Evolutionary conservation across 345 rosid genomes (phyloP).

Genomic region (Eucalyptus pauciflora): DNA sequence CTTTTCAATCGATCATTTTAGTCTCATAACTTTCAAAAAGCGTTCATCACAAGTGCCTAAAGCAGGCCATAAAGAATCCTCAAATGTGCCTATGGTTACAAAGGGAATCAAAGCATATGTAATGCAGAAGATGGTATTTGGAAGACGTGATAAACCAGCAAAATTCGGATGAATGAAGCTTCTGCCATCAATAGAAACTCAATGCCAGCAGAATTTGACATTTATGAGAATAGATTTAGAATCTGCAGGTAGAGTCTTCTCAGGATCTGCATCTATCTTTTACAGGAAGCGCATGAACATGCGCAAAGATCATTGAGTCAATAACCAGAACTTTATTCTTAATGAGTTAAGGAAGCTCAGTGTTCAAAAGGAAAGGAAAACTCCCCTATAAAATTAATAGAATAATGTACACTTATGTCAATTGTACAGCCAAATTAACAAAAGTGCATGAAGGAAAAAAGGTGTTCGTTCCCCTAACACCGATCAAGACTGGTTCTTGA

Average conservation of each 20-base stretch:
- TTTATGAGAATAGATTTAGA: not conserved
- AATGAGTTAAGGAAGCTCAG: too few species aligned
- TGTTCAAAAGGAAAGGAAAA: too few species aligned
- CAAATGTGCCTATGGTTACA: too few species aligned
- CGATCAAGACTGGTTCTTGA: constrained; percentile 39
- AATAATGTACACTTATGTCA: too few species aligned
- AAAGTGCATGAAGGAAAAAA: not conserved
- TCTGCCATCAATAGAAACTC: not conserved
- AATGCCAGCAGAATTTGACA: not conserved
- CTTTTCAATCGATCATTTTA: too few species aligned
- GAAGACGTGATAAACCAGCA: not conserved
- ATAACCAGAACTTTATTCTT: too few species aligned
- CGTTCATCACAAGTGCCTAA: too few species aligned
- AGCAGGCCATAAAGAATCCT: too few species aligned
- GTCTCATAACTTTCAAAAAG: too few species aligned
- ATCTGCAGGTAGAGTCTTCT: not conserved
- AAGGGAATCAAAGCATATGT: not conserved
- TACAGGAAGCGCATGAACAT: not conserved
- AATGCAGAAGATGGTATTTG: not conserved
- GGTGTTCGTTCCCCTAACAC: not conserved
- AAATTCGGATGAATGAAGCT: not conserved
- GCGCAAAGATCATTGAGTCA: not conserved
- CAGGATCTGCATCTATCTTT: not conserved
- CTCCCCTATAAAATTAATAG: too few species aligned
- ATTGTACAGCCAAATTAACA: constrained; percentile 20